A percentile compares a stretch with the other conserved stretches of the same genome.
phyloP scores from a whole-genome alignment of 2,329 filamentous ascomycete genomes.

The Fusarium tupiense region DNA sequence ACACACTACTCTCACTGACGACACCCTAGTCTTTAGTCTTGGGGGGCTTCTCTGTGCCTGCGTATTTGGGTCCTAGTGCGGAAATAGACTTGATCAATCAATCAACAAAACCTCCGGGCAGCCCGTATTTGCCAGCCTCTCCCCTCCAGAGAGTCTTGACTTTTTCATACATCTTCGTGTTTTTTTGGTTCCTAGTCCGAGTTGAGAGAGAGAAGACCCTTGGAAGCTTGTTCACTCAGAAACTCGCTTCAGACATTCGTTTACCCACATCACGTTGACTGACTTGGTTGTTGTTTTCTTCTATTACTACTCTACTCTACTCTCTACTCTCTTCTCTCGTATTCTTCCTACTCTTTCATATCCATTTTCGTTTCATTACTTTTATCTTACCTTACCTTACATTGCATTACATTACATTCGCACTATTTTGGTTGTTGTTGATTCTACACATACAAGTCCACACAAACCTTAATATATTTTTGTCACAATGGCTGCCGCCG shows the following conservation, averaged over 20 bases:
- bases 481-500: conserved; percentile 31
- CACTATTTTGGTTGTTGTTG: neutral
- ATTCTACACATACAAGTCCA: neutral
- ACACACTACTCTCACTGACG: conserved; percentile 4
- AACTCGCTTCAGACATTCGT: conserved; percentile 31
- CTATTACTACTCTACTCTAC: neutral
- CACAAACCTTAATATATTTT: conserved; percentile 11
- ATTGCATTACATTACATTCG: neutral
- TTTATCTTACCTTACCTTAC: neutral
- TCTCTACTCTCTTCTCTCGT: neutral
- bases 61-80: conserved; percentile 12
- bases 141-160: conserved; percentile 19
- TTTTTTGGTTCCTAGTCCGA: conserved; percentile 8
- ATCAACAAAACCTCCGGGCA: conserved; percentile 32
- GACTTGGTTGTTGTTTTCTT: neutral
- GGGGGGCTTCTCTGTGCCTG: conserved; percentile 4
- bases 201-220: conserved; percentile 15
- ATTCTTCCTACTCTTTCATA: neutral
- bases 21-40: neutral
- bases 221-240: conserved; percentile 19
- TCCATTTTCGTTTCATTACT: neutral
- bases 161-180: conserved; percentile 13
- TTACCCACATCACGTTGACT: conserved; percentile 12
- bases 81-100: conserved; percentile 22
- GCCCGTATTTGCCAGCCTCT: conserved; percentile 24